Evolutionary conservation across 2,329 filamentous ascomycete genomes (phyloP).

Genomic region (Alternaria hordeiaustralica): DNA sequence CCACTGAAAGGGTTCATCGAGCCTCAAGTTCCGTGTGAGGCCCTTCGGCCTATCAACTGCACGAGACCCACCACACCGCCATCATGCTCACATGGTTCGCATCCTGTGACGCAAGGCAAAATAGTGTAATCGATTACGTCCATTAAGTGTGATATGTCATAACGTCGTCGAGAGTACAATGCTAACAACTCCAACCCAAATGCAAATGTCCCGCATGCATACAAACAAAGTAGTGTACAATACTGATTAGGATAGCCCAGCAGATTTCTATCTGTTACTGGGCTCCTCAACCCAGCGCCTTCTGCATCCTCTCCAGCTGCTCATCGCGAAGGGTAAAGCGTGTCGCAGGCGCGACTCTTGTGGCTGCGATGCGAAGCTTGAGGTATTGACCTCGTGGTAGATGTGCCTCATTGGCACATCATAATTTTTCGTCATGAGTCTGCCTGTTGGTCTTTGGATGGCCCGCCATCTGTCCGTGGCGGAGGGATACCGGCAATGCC

Average conservation of each 20-base stretch:
- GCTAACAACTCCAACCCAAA: not conserved
- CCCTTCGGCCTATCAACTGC: constrained; percentile 4
- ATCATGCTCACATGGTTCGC: not conserved
- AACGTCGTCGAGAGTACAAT: not conserved
- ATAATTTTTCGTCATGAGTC: too few relatives aligned
- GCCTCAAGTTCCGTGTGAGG: not conserved
- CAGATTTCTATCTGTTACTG: not conserved
- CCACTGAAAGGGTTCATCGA: not conserved
- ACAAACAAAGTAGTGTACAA: not conserved
- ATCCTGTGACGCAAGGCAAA: not conserved
- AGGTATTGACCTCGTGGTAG: not conserved
- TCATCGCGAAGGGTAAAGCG: not conserved
- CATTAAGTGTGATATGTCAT: not conserved
- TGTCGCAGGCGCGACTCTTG: not conserved
- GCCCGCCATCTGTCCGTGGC: not conserved
- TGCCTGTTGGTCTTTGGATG: not conserved
- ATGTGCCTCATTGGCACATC: not conserved
- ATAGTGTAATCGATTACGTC: not conserved
- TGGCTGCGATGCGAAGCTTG: not conserved
- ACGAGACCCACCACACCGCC: constrained; percentile 3
- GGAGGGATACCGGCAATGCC: not conserved
- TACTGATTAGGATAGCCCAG: not conserved
- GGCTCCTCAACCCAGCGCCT: not conserved
- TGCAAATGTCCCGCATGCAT: constrained; percentile 3
- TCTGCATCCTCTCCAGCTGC: not conserved